Percentiles rank a stretch among this genome's conserved stretches.
These are phyloP conservation scores for Suillus decipiens DNA, from an alignment of 768 basidiomycete species.

Conservation along the genomic window DNA sequence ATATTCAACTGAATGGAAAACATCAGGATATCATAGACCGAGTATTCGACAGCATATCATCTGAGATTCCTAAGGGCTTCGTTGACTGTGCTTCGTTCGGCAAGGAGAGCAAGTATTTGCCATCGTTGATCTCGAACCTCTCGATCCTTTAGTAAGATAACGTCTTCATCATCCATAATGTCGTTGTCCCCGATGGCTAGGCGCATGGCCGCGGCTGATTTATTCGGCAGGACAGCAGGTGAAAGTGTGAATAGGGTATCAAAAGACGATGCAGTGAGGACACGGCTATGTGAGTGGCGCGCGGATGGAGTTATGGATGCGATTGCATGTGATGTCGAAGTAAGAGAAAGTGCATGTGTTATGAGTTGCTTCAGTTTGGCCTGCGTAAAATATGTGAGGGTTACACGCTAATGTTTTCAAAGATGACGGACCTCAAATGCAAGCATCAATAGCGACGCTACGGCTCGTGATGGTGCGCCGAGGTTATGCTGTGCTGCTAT, in stretches of 20 bases:
- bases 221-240: slow-evolving; percentile 77
- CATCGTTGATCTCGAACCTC: slow-evolving; percentile 70
- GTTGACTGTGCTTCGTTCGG: slow-evolving; percentile 71
- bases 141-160: slow-evolving; percentile 56
- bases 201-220: slow-evolving; percentile 75
- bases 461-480: slow-evolving; percentile 57
- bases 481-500: slow-evolving; percentile 80
- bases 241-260: slow-evolving; percentile 77
- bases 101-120: slow-evolving; percentile 77
- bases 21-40: not conserved
- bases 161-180: slow-evolving; percentile 45
- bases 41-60: slow-evolving; percentile 18
- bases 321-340: slow-evolving; percentile 74
- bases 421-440: slow-evolving; percentile 65
- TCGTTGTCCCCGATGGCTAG: slow-evolving; percentile 60
- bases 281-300: slow-evolving; percentile 37
- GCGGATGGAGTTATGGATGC: slow-evolving; percentile 69
- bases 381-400: slow-evolving; percentile 35
- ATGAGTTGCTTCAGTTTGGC: slow-evolving; percentile 84
- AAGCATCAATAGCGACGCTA: slow-evolving; percentile 69
- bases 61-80: slow-evolving; percentile 49
- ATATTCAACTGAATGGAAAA: not conserved
- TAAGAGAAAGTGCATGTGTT: slow-evolving; percentile 76
- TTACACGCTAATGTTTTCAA: not conserved
- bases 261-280: slow-evolving; percentile 70